Evolutionary conservation across 2,329 filamentous ascomycete genomes (phyloP).

Genomic region (Polychaeton citri): DNA sequence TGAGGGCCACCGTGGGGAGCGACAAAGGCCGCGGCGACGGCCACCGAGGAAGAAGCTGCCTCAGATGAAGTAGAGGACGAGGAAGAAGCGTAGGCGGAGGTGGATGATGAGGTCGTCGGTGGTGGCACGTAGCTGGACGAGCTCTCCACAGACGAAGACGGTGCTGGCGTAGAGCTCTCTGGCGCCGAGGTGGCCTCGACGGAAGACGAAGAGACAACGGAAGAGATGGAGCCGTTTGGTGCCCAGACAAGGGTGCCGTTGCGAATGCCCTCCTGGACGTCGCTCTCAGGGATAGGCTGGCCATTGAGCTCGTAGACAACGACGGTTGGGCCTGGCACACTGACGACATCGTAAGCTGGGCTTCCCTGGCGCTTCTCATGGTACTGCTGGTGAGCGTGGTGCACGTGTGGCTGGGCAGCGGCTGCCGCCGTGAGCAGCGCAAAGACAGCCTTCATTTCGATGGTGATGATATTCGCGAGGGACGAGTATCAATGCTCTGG

Average conservation of each 20-base stretch:
- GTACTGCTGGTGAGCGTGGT: constrained; percentile 48
- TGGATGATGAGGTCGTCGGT: background rate
- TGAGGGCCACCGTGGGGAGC: background rate
- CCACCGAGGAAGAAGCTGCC: constrained; percentile 6
- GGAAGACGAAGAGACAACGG: constrained; percentile 9
- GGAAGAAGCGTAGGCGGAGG: background rate
- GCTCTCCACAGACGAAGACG: constrained; percentile 14
- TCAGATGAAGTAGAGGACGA: constrained; percentile 18
- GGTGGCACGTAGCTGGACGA: constrained; percentile 10
- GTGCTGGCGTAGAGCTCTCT: constrained; percentile 1
- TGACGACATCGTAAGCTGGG: constrained; percentile 34
- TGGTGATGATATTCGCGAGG: no score
- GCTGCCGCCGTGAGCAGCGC: constrained; percentile 27
- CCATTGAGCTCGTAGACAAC: constrained; percentile 62
- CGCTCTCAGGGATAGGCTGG: constrained; percentile 43
- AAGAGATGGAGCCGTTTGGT: constrained; percentile 30
- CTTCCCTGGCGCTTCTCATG: constrained; percentile 41
- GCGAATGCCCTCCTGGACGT: constrained; percentile 59
- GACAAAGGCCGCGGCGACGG: background rate
- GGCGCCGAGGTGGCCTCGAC: constrained; percentile 1
- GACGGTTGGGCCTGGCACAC: constrained; percentile 48
- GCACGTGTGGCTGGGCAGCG: constrained; percentile 43
- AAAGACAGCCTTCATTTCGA: constrained; percentile 7
- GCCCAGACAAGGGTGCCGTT: constrained; percentile 54
- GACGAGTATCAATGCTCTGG: no score